These are phyloP conservation scores for Pseudocercospora crystallina DNA, from an alignment of 2,329 filamentous ascomycete genomes.

Conservation along the genomic window DNA sequence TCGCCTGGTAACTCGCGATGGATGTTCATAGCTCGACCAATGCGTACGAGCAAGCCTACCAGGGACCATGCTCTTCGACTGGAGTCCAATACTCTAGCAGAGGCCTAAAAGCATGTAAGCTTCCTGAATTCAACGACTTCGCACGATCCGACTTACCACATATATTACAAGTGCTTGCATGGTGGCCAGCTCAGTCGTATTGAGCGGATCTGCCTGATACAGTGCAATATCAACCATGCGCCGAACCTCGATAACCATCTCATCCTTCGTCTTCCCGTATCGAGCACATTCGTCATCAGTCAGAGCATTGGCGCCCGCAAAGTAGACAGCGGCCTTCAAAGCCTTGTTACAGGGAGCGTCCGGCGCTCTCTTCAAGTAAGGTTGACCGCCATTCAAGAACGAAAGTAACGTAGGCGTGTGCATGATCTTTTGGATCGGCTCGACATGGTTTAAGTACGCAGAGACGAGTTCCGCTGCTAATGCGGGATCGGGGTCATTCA, in stretches of 20 bases:
- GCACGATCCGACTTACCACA: slow-evolving; percentile 25
- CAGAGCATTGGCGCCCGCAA: slow-evolving; percentile 33
- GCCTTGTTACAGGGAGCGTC: slow-evolving; percentile 27
- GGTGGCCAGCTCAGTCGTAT: slow-evolving; percentile 32
- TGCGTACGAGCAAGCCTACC: slow-evolving; percentile 31
- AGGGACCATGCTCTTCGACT: slow-evolving; percentile 35
- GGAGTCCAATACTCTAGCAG: slow-evolving; percentile 26
- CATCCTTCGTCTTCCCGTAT: slow-evolving; percentile 17
- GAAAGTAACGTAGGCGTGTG: slow-evolving; percentile 29
- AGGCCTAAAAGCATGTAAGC: slow-evolving; percentile 1
- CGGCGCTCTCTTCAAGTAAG: slow-evolving; percentile 28
- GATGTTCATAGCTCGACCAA: slow-evolving; percentile 34
- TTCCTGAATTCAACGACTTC: too few species aligned
- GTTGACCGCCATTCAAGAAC: slow-evolving; percentile 24
- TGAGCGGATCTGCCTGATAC: slow-evolving; percentile 34
- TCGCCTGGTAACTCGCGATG: slow-evolving; percentile 28
- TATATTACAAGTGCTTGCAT: slow-evolving; percentile 33
- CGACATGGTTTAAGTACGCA: slow-evolving; percentile 30
- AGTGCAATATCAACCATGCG: slow-evolving; percentile 31
- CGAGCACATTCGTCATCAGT: slow-evolving; percentile 30
- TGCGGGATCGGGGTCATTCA: slow-evolving; percentile 25
- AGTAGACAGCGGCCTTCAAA: slow-evolving; percentile 32
- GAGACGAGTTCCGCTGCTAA: slow-evolving; percentile 22
- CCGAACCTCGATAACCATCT: slow-evolving; percentile 27
- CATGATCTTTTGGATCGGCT: slow-evolving; percentile 31